Evolutionary conservation across 1,284 basidiomycete genomes (phyloP), one percentile per base, ranked within the genome.

Genomic region (Ceratobasidium sp.): DNA sequence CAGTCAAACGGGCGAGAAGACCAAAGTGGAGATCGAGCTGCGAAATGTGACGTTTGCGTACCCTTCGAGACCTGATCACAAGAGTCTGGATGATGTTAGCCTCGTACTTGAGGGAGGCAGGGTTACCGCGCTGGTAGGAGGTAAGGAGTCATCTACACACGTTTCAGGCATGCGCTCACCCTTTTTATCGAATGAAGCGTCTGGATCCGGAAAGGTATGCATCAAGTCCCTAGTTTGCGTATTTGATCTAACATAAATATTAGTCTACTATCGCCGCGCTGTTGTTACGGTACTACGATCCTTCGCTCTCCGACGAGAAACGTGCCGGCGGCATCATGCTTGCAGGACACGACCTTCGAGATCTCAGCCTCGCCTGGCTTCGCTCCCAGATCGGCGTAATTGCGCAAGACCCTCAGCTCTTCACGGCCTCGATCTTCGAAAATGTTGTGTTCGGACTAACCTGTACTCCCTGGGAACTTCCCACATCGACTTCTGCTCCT

Each of bases 341-440:
- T 38, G 79, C 77, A 2, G 80, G 78, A 4, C 75, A 77, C 21
- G 80, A 83, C 70, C 57, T 83, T 21, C 77, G 80, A 44, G 76
- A 79, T 11, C 76, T 81, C 73, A 83, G 83, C 67, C 73, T 81
- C n/a, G 76, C 78, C 18, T 83, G 82, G 79, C 77, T 83, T 18
- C 79, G 83, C 11, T 80, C 80, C 13, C 82, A 83, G 70, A 78
- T 84, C 54, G 80, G 82, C 23, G 80, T 83, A 13, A 82, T 84
- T n/a, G 78, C 80, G 7, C 83, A 84, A 73, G 80, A 83, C 46
- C 83, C 82, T 5, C 79, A 81, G 52, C 78, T 85, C 0, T 81
- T 82, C 75, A 80, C 81, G 66, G 80, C 79, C 69, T 79, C 82
- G 0, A 78, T 84, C 35, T 78, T 81, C 30, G 81, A 82, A 41